Evolutionary conservation across 2,329 filamentous ascomycete genomes (phyloP).

Genomic region (Chaetomiaceae sp.): DNA sequence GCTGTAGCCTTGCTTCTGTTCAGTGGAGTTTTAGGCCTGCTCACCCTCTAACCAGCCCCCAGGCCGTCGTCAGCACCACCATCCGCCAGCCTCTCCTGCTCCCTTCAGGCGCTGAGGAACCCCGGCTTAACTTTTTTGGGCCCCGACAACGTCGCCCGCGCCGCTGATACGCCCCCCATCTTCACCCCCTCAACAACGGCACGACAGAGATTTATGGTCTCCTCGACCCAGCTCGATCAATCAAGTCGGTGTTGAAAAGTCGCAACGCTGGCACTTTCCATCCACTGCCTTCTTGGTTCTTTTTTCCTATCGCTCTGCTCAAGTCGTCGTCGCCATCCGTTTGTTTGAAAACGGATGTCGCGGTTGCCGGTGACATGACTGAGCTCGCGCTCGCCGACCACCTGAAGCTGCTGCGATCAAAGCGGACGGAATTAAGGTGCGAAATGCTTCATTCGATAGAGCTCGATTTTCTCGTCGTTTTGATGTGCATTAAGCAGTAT

Average conservation of each 20-base stretch:
- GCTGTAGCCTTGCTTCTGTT: neutral
- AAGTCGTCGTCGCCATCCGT: conserved; percentile 46
- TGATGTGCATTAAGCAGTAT: conserved; percentile 41
- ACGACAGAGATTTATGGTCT: conserved; percentile 28
- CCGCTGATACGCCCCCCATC: conserved; percentile 15
- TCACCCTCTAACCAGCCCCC: conserved; percentile 15
- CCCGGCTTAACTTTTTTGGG: conserved; percentile 26
- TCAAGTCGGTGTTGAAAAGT: conserved; percentile 25
- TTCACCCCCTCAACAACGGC: conserved; percentile 22
- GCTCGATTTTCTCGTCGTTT: conserved; percentile 47
- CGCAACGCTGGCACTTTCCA: conserved; percentile 32
- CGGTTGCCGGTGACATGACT: conserved; percentile 64
- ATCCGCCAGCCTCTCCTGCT: conserved; percentile 6
- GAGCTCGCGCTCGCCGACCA: conserved; percentile 64
- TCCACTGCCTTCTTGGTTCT: conserved; percentile 29
- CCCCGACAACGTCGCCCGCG: conserved; percentile 12
- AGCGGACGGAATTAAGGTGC: conserved; percentile 59
- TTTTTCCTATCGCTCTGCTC: conserved; percentile 34
- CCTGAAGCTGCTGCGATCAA: conserved; percentile 62
- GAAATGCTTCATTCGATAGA: conserved; percentile 42
- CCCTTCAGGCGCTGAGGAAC: conserved; percentile 19
- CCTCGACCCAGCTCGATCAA: conserved; percentile 22
- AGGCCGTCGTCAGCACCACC: conserved; percentile 17
- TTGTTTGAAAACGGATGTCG: conserved; percentile 66
- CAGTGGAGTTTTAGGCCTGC: conserved; percentile 18